A percentile compares a stretch with the other conserved stretches of the same genome.
Conservation (phyloP, 2,329 filamentous ascomycete species). For the Pseudogymnoascus destructans region DNA sequence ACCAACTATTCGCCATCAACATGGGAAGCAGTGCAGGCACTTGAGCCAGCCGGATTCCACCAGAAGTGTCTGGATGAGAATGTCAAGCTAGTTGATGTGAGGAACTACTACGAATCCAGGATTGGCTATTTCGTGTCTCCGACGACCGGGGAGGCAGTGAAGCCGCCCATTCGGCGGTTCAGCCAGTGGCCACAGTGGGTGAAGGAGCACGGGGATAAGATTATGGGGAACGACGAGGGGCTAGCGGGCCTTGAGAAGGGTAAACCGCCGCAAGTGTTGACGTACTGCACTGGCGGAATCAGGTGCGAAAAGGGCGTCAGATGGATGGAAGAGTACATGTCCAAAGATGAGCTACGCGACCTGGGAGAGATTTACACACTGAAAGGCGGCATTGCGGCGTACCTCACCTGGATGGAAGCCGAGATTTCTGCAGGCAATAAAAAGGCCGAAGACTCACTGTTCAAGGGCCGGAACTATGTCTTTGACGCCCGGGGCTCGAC, state of each 20-base stretch:
- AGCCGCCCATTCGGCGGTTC: slow-evolving; percentile 24
- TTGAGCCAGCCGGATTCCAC: slow-evolving; percentile 23
- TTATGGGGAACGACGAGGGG: background rate
- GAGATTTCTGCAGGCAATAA: slow-evolving; percentile 23
- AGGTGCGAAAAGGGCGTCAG: slow-evolving; percentile 25
- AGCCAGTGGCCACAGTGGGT: slow-evolving; percentile 26
- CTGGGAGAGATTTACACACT: slow-evolving; percentile 20
- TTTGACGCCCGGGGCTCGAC: slow-evolving; percentile 26
- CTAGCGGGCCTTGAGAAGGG: background rate
- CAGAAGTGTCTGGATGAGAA: slow-evolving; percentile 16
- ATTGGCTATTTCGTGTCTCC: slow-evolving; percentile 26
- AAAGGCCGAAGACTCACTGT: slow-evolving; percentile 20
- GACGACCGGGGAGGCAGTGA: slow-evolving; percentile 19
- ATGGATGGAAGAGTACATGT: slow-evolving; percentile 22
- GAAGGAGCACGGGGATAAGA: slow-evolving; percentile 15
- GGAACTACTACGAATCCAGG: slow-evolving; percentile 26
- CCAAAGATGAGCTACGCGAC: slow-evolving; percentile 12
- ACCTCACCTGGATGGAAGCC: slow-evolving; percentile 25
- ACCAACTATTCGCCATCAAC: slow-evolving; percentile 21
- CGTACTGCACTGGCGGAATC: slow-evolving; percentile 26
- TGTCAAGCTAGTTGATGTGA: slow-evolving; percentile 22
- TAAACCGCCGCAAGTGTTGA: slow-evolving; percentile 21
- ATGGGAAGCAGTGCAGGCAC: slow-evolving; percentile 21
- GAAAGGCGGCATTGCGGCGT: slow-evolving; percentile 24
- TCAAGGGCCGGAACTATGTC: slow-evolving; percentile 25